Evolutionary conservation across 1,139 yeast genomes (phyloP), one percentile per base, ranked within the genome.

Genomic region (Eremothecium cymbalariae): DNA sequence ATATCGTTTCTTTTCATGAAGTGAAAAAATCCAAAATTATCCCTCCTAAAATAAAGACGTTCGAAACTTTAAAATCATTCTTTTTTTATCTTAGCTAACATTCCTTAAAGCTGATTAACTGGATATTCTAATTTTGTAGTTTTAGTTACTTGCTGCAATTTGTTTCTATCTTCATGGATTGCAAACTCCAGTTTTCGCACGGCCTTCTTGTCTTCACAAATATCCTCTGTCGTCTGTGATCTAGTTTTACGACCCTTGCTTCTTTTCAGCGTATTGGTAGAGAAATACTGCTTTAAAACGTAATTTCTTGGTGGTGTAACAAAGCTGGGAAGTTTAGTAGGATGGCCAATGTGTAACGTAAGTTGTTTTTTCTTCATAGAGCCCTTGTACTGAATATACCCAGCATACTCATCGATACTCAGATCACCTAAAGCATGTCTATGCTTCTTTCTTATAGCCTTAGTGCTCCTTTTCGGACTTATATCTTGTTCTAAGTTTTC

Each of bases 291-390:
- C 24, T 34, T 39, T 15, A 46, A 32, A 21, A 33, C 39, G 12
- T 32, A 22, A 33, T 46, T 44, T 30, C 52, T 41, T 11, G 52
- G 52, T 2, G 52, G 52, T 2, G 52, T 48, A 2, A 46, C 41
- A 31, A 37, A 46, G 17, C 23, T 39, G 13, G 52, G 52, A 23
- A 48, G 35, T 18, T 18, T 26, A 1, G 30, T 41, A 20, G 39
- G 40, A 18, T 33, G 32, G 8, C 33, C 39, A 18, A 40, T 27
- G 24, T 44, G 52, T 17, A 48, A 21, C 1, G 45, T 45, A 19
- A 48, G 34, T 8, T 39, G 44, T 3, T 30, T 33, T 2, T 28
- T 28, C 12, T 32, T 40, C 4, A 22, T 18, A 15, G 42, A 34
- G 6, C 22, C 29, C 8, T 44, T 41, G 25, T 43, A 33, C 25